Base-by-base conservation (phyloP, 208 protist species). In the Leishmania martiniquensis region DNA sequence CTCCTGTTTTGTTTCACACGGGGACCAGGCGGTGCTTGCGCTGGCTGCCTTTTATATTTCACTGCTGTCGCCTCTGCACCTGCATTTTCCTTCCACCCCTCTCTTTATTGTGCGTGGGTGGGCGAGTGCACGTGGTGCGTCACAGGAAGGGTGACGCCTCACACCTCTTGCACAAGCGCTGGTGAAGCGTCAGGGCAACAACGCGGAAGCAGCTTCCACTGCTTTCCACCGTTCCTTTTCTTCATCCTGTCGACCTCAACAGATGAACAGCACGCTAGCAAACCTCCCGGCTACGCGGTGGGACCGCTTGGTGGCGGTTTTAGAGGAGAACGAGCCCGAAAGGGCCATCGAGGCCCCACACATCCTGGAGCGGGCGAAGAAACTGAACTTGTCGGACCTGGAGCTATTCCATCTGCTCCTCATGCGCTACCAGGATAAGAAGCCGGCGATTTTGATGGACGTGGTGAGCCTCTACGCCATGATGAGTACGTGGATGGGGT, bases 291-390 rank as follows among this genome's bases (percentile, higher is more conserved):
- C 85, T 0, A 90, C 84, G 25, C 82, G 89, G 49, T 93, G 86
- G 86, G 89, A 93, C 69, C 85, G 84, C 13, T 76, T 93, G 34
- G 68, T 87, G 4, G 84, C 85, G 0, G 85, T 91, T 42, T 78
- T 93, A 7, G 84, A 90, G 37, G 80, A 76, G 44, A 87, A 85
- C 37, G 85, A 93, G 66, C 84, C 89, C 52, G 84, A 88, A 29
- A 82, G 78, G 0, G 82, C 85, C 42, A 89, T 93, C 54, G 84
- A 90, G 55, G 89, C 83, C 5, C 79, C 78, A 32, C 84, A 83
- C 70, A 89, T 93, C 29, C 76, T 93, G 0, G 86, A 91, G 55
- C 81, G 80, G 0, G 80, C 81, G 22, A 89, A 82, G 51, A 85
- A 85, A 51, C 51, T 85, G 47, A n/a, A 77, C 32, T 63, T 90